Conservation (phyloP, 1,284 basidiomycete genomes). For the Cutaneotrichosporon dermatis region DNA sequence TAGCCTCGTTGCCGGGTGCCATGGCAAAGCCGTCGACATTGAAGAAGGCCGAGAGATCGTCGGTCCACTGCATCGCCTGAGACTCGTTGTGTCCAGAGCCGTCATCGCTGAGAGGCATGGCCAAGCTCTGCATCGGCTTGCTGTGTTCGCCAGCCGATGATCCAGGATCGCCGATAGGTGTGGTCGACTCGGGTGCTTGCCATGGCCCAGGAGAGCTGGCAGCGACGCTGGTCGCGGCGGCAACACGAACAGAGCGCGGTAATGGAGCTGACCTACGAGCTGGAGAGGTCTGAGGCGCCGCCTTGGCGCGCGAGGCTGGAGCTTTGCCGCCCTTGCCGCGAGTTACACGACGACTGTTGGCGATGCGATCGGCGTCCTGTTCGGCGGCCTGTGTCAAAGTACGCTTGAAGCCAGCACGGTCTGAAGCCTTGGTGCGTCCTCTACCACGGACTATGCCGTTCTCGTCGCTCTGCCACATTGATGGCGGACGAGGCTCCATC, state of each 20-base stretch:
- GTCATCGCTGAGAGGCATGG: constrained; percentile 43
- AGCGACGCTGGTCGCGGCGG: constrained; percentile 13
- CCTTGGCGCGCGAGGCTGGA: too few species aligned
- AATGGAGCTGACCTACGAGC: constrained; percentile 9
- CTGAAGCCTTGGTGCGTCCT: constrained; percentile 4
- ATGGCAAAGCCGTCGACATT: constrained; percentile 38
- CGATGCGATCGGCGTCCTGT: constrained; percentile 38
- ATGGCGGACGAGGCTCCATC: constrained; percentile 39
- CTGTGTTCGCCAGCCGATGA: background rate
- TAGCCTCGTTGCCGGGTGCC: constrained; percentile 4
- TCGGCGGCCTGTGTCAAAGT: constrained; percentile 40
- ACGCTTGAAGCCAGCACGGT: constrained; percentile 30
- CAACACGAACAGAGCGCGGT: background rate
- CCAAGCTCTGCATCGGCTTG: constrained; percentile 26
- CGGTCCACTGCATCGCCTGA: constrained; percentile 18
- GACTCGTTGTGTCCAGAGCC: constrained; percentile 3
- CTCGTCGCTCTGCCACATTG: constrained; percentile 38
- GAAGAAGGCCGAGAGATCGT: constrained; percentile 40
- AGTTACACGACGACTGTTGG: constrained; percentile 10
- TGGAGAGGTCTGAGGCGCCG: constrained; percentile 32
- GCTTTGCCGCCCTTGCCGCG: too few species aligned
- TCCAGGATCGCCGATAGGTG: too few species aligned
- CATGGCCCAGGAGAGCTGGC: constrained; percentile 23
- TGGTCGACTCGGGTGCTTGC: too few species aligned
- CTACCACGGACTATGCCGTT: constrained; percentile 14